These are phyloP conservation scores for Phytophthora niederhauseri DNA, from an alignment of 352 stramenopile genomes.

Conservation along the genomic window DNA sequence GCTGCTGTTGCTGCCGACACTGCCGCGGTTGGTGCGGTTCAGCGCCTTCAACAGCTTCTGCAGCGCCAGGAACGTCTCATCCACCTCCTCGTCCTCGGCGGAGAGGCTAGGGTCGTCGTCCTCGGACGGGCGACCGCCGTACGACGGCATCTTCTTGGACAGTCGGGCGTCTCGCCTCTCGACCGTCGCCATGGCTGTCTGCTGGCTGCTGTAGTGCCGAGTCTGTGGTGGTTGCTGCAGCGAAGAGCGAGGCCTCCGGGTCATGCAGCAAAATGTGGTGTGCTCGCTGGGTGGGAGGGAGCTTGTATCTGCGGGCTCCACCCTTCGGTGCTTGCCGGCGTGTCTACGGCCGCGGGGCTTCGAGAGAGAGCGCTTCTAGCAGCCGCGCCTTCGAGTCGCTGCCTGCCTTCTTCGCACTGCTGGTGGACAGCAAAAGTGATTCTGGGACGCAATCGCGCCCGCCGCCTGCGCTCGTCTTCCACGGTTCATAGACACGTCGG, in stretches of 20 bases:
- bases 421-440: slow-evolving; percentile 28
- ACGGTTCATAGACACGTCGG: slow-evolving; percentile 18
- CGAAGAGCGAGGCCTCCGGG: slow-evolving; percentile 1
- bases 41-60: slow-evolving; percentile 77
- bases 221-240: neutral
- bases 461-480: slow-evolving; percentile 2
- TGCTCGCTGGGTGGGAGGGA: neutral
- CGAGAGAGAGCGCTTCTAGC: slow-evolving; percentile 1
- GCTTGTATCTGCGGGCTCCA: neutral
- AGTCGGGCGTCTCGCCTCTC: slow-evolving; percentile 32
- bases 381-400: neutral
- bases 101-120: slow-evolving; percentile 57
- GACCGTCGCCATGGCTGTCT: slow-evolving; percentile 22
- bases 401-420: slow-evolving; percentile 1
- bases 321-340: slow-evolving; percentile 1
- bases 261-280: slow-evolving; percentile 27
- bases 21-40: slow-evolving; percentile 45
- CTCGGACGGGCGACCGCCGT: slow-evolving; percentile 41
- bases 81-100: slow-evolving; percentile 70
- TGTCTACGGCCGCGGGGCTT: slow-evolving; percentile 7
- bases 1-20: slow-evolving; percentile 24
- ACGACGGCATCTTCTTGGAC: slow-evolving; percentile 59
- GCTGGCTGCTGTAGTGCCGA: neutral
- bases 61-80: slow-evolving; percentile 82
- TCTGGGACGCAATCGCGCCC: slow-evolving; percentile 21